Percentiles rank a stretch among this genome's conserved stretches.
These are phyloP conservation scores for Mortierella sp. DNA, from an alignment of 371 early-diverging fungal species.

Conservation along the genomic window DNA sequence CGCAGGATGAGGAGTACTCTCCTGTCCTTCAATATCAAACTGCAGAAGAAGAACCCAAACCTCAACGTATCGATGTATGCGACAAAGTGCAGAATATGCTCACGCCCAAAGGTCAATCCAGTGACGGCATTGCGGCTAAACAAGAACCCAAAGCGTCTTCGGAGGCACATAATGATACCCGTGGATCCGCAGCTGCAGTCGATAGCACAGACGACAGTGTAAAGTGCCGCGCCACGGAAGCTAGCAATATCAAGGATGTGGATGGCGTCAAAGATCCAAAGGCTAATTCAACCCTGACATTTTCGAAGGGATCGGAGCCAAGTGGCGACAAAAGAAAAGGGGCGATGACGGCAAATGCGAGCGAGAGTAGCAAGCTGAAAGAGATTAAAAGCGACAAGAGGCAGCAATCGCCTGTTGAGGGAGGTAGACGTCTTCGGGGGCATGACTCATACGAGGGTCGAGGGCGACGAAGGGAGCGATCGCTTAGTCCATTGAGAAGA, in stretches of 20 bases:
- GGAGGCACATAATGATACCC: neutral
- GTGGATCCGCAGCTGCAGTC: too few species aligned
- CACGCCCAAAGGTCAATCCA: neutral
- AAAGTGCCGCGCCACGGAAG: neutral
- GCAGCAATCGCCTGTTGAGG: too few species aligned
- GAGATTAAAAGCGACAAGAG: conserved; percentile 8
- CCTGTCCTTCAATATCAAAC: neutral
- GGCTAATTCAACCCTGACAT: too few species aligned
- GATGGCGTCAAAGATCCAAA: neutral
- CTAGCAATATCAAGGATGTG: neutral
- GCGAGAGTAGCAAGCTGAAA: too few species aligned
- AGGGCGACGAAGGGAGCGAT: conserved; percentile 21
- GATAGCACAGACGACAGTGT: neutral
- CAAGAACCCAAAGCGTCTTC: neutral
- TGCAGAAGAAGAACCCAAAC: too few species aligned
- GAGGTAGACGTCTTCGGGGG: conserved; percentile 10
- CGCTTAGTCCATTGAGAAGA: conserved; percentile 9
- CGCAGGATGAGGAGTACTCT: neutral
- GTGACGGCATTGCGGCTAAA: neutral
- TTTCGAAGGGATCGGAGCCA: too few species aligned
- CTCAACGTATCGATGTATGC: too few species aligned
- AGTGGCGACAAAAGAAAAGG: conserved; percentile 2
- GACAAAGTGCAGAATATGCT: too few species aligned
- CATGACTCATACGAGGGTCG: conserved; percentile 15
- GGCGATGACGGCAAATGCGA: neutral